These are phyloP conservation scores for Leccinum olivaceopallidum DNA, from an alignment of 768 basidiomycete genomes.

Conservation along the genomic window DNA sequence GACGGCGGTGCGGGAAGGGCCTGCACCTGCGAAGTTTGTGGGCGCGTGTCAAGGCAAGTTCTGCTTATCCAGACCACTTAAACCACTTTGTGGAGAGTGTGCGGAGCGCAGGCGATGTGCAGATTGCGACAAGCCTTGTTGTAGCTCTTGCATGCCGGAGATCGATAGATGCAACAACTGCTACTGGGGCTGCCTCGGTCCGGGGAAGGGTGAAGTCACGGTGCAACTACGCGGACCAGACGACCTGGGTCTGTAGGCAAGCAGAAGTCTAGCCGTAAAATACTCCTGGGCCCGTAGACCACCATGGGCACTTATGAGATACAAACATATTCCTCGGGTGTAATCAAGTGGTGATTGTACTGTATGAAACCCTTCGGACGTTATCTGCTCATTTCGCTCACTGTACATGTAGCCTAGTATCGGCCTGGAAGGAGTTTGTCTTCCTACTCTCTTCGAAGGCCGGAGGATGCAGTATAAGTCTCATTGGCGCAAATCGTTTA, in stretches of 20 bases:
- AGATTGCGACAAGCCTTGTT: neutral
- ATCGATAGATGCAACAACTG: neutral
- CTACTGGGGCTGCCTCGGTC: neutral
- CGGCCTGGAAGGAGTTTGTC: constrained; percentile 77
- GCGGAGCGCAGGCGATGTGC: no score
- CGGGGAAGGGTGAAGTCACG: no score
- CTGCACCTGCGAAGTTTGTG: neutral
- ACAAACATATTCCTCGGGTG: neutral
- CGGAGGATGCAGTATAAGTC: constrained; percentile 95
- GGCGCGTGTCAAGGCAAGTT: neutral
- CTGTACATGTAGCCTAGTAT: no score
- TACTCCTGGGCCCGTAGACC: no score
- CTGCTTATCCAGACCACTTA: neutral
- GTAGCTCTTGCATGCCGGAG: neutral
- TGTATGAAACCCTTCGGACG: constrained; percentile 92
- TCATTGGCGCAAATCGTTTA: constrained; percentile 93
- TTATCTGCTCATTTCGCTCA: constrained; percentile 31
- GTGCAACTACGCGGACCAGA: no score
- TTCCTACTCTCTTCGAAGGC: constrained; percentile 95
- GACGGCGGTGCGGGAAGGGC: neutral
- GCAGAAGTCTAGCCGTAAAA: no score
- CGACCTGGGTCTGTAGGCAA: no score
- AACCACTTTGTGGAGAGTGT: neutral
- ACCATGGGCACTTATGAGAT: neutral
- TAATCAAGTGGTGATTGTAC: constrained; percentile 92